Evolutionary conservation across 306 rosid genomes (phyloP).

Genomic region (Ceratonia siliqua): DNA sequence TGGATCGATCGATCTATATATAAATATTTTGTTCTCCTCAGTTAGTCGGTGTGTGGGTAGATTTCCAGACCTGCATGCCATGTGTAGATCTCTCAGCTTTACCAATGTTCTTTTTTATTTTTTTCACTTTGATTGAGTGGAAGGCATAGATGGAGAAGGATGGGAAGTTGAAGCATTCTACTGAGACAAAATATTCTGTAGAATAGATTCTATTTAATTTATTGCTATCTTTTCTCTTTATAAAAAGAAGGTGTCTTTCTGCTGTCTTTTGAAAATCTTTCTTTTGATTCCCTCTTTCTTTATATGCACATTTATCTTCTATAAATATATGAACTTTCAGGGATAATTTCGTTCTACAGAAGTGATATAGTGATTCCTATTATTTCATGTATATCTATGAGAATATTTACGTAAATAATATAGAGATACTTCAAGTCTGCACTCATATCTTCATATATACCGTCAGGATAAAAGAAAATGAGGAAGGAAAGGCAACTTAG

Average conservation of each 20-base stretch:
- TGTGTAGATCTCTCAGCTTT: constrained; percentile 46
- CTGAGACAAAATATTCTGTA: constrained; percentile 42
- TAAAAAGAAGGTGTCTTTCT: constrained; percentile 59
- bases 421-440: neutral
- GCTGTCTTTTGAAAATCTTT: constrained; percentile 41
- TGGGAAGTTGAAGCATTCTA: constrained; percentile 35
- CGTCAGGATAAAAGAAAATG: neutral
- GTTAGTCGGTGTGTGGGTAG: neutral
- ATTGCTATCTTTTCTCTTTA: constrained; percentile 52
- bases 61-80: constrained; percentile 40
- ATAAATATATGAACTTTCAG: constrained; percentile 20
- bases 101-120: constrained; percentile 6
- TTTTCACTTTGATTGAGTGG: constrained; percentile 38
- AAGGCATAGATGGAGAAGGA: constrained; percentile 34
- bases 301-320: constrained; percentile 29
- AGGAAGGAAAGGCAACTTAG: neutral
- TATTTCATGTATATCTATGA: no score
- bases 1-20: neutral
- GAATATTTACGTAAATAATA: neutral
- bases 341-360: neutral
- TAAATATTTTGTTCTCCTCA: neutral
- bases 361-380: neutral
- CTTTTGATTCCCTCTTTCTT: constrained; percentile 33
- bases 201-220: constrained; percentile 64
- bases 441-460: neutral